Base-by-base conservation (phyloP, 805 yeast genomes). In the Schizosaccharomyces japonicus region DNA sequence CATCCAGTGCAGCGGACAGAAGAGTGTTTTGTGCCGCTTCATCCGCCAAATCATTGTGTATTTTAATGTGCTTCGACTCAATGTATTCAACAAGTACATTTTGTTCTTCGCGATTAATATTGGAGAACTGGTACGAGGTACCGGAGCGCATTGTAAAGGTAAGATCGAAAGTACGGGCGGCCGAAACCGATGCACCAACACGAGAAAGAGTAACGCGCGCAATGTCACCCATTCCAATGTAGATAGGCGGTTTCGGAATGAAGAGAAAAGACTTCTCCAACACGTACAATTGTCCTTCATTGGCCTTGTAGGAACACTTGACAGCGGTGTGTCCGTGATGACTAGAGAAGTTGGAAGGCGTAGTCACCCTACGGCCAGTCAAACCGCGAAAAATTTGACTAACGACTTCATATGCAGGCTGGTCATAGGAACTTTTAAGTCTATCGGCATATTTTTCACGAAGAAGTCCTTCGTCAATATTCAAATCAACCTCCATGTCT, bases 211-310 rank as follows among this genome's bases (percentile, higher is more conserved):
- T 75, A 29, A 90, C 75, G 36, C 69, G 71, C 47, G 76, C 67
- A 34, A 90, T 73, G 55, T 90, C 96, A 0, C 80, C 66, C 60
- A 74, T 80, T 49, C 95, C 94, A 53, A 90, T 80, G 60, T 80
- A 80, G 36, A 90, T 74, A 0, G 95, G 84, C 42, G 98, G 95
- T 60, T 90, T 90, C 23, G 95, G 84, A 45, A 87, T 78, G 59
- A 90, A 87, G 52, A 90, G 64, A 58, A 90, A 73, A 49, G 94
- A 80, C 63, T 82, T 80, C 53, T 90, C 98, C 50, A 90, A 70
- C n/a, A 93, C 83, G 61, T 81, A 90, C 51, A 90, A 64, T 55
- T 84, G 80, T 27, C 98, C 96, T 66, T 90, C 96, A 47, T 81
- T 79, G 0, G 96, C 96, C 62, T 87, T 90, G 55, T 82, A 72